Base-by-base conservation (phyloP, 352 stramenopile genomes). In the Paralagenidium karlingii region DNA sequence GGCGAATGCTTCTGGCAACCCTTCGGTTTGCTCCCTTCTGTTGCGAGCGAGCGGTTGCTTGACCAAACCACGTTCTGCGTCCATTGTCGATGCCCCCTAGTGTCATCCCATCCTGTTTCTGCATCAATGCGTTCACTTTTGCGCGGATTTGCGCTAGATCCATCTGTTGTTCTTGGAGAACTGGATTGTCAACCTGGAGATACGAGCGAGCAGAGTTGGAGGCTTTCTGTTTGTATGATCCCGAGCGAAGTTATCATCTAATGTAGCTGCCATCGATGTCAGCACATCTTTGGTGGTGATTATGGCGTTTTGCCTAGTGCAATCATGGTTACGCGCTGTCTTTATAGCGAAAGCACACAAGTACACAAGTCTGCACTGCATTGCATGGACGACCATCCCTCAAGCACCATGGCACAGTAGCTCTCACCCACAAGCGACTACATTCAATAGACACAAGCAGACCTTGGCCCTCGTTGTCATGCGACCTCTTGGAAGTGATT, bases 131-230 rank as follows among this genome's bases (percentile, higher is more conserved):
- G 40, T 58, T 62, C 18, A 85, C 45, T 24, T 76, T 78, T 8
- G 50, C 43, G 16, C 83, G 63, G 38, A 85, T 82, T 13, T 60
- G 71, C 32, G 92, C 76, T 2, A 94, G 60, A 26, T 87, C 76
- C 2, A 58, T 68, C 55, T 85, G 68, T n/a, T 85, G 42, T 98
- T 81, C n/a, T n/a, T n/a, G n/a, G n/a, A n/a, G n/a, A n/a, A n/a
- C n/a, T n/a, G n/a, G n/a, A n/a, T n/a, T n/a, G n/a, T n/a, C 29
- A 99, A 70, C 48, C 88, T 80, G 15, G 61, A 78, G 46, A 85
- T 82, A 28, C 68, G 71, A 28, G 56, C 77, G 18, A 85, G 56
- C 19, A 62, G 81, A 24, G 68, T 81, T 45, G 69, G 61, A 0
- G 60, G 28, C 2, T 51, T 62, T 2, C 56, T 53, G 0, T 52